Conservation (phyloP, 2,329 filamentous ascomycete genomes). For the Pseudogymnoascus sp. region DNA sequence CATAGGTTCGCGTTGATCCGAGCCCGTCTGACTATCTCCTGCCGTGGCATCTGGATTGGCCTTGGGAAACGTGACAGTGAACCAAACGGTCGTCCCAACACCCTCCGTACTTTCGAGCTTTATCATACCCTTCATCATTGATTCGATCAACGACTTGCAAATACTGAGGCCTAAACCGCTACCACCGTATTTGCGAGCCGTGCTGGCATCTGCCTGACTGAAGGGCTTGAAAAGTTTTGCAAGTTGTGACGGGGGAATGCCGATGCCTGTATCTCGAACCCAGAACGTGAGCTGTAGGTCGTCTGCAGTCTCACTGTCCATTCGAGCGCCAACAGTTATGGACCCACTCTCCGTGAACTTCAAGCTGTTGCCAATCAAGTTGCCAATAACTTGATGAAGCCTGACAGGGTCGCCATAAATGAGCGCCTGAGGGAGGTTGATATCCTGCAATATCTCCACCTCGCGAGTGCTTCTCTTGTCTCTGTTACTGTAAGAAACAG, state of each 20-base stretch:
- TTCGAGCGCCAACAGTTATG: conserved; percentile 70
- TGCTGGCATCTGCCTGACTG: conserved; percentile 84
- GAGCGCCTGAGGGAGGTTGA: conserved; percentile 60
- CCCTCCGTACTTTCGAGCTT: conserved; percentile 69
- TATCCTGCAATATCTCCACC: conserved; percentile 58
- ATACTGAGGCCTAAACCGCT: conserved; percentile 88
- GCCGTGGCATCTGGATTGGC: conserved; percentile 53
- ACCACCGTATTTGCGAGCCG: conserved; percentile 82
- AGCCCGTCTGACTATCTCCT: conserved; percentile 40
- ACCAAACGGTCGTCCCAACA: conserved; percentile 63
- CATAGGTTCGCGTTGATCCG: conserved; percentile 22
- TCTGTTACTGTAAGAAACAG: conserved; percentile 56
- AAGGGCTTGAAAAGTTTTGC: conserved; percentile 87
- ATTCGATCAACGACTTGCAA: conserved; percentile 88
- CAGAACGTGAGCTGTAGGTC: conserved; percentile 72
- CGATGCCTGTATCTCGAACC: conserved; percentile 84
- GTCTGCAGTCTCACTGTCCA: conserved; percentile 62
- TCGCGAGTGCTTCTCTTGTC: conserved; percentile 54
- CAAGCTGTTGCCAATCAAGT: conserved; percentile 84
- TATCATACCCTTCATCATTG: conserved; percentile 81
- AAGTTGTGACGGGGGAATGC: conserved; percentile 73
- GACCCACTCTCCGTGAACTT: conserved; percentile 87
- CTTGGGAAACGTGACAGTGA: conserved; percentile 80
- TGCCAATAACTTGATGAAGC: conserved; percentile 63
- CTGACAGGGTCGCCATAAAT: conserved; percentile 58